These are phyloP conservation scores for Tagetes patula DNA, from an alignment of 129 eudicot species.

Conservation along the genomic window DNA sequence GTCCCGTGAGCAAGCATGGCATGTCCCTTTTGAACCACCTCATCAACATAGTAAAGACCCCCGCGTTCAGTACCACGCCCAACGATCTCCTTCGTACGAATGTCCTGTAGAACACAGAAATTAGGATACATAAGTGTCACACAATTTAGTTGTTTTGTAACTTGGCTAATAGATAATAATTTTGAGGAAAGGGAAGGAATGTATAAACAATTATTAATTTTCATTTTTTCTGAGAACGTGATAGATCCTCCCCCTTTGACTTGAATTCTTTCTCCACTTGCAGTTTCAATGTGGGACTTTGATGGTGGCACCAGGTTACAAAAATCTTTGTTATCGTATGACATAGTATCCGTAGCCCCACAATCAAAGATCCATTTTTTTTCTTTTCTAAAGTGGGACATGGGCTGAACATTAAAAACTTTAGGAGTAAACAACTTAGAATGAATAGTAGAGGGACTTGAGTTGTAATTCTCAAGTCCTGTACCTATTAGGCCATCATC, in stretches of 20 bases:
- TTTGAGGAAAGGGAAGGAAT: neutral
- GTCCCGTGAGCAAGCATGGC: neutral
- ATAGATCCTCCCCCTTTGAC: neutral
- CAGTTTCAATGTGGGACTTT: neutral
- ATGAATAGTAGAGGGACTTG: constrained; percentile 18
- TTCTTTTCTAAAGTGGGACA: neutral
- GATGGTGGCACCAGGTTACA: neutral
- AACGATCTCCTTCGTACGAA: constrained; percentile 11
- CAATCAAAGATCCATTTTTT: neutral
- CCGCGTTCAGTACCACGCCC: constrained; percentile 18
- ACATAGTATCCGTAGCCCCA: neutral
- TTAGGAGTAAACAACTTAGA: neutral
- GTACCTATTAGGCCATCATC: neutral
- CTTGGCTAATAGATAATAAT: neutral
- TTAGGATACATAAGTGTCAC: neutral
- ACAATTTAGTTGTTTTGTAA: neutral
- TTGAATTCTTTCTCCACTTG: neutral
- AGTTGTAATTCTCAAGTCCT: neutral
- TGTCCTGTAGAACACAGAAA: constrained; percentile 2
- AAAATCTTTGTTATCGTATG: neutral
- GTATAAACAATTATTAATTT: neutral
- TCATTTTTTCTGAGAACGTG: neutral
- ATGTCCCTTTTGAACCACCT: constrained; percentile 1
- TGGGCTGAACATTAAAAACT: neutral
- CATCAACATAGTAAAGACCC: constrained; percentile 8